Evolutionary conservation across 305 asterid species (phyloP).

Genomic region (Rubia balearica): DNA sequence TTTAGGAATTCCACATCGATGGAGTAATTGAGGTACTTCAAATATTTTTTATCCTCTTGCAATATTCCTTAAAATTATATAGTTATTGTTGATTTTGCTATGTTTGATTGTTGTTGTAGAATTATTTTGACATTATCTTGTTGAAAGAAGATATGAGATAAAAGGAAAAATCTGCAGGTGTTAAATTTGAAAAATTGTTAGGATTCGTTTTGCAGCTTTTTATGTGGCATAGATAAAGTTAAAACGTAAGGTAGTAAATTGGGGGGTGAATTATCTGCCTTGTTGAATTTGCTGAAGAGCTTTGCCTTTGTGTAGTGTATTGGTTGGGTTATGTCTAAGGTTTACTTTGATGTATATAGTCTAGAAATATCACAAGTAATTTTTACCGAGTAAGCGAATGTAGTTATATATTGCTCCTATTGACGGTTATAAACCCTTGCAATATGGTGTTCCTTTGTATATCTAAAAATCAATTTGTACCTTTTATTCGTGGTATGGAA

Average conservation of each 20-base stretch:
- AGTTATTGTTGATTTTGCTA: too few relatives aligned
- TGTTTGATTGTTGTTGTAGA: too few relatives aligned
- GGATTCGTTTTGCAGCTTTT: not conserved
- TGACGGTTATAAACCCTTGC: not conserved
- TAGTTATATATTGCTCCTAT: not conserved
- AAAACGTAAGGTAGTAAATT: not conserved
- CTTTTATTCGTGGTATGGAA: too few relatives aligned
- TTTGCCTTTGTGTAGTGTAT: not conserved
- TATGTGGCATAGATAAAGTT: not conserved
- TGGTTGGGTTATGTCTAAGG: not conserved
- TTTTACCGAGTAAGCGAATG: not conserved
- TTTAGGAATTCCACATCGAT: too few relatives aligned
- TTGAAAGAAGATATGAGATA: not conserved
- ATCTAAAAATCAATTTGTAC: not conserved
- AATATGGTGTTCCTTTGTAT: not conserved
- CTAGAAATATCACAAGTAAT: not conserved
- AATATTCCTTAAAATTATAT: too few relatives aligned
- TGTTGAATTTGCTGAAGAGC: not conserved
- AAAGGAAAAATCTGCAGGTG: not conserved
- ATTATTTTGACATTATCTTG: not conserved
- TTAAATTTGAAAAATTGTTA: not conserved
- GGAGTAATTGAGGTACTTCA: too few relatives aligned
- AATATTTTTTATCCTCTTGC: too few relatives aligned
- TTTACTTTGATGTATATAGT: not conserved
- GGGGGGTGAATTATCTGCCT: not conserved